A percentile compares a stretch with the other conserved stretches of the same genome.
These are phyloP conservation scores for Aspergillus luchuensis DNA, from an alignment of 2,329 filamentous ascomycete genomes.

Conservation along the genomic window DNA sequence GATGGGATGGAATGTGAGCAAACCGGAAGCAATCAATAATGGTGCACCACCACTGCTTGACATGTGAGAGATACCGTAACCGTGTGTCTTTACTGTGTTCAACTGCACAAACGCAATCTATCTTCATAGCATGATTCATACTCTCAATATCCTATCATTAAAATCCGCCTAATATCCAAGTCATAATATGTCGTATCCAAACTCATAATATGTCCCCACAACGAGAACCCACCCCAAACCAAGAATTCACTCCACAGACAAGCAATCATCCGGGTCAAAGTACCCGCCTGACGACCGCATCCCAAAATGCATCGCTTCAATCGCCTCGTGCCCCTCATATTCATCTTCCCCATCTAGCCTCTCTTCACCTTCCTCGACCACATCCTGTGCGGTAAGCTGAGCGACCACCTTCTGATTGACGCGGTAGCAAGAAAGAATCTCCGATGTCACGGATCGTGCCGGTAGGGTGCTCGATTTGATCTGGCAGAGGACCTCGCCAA, in stretches of 20 bases:
- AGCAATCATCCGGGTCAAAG: constrained; percentile 27
- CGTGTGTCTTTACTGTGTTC: no score
- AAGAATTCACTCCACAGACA: constrained; percentile 27
- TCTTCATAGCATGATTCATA: no score
- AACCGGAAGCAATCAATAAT: no score
- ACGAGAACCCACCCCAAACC: neutral
- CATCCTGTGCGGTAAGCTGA: constrained; percentile 29
- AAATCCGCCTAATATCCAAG: no score
- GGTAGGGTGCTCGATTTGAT: constrained; percentile 32
- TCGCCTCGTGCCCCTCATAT: constrained; percentile 34
- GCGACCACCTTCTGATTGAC: constrained; percentile 35
- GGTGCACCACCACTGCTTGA: no score
- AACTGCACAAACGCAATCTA: no score
- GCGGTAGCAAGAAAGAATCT: constrained; percentile 33
- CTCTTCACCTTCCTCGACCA: constrained; percentile 15
- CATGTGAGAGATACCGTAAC: no score
- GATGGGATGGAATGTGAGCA: no score
- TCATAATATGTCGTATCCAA: no score
- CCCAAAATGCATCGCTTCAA: constrained; percentile 31
- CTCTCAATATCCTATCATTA: no score
- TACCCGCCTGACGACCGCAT: constrained; percentile 18
- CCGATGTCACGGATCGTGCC: constrained; percentile 30
- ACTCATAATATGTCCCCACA: no score
- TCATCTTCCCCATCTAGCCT: constrained; percentile 22
- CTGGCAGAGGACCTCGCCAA: constrained; percentile 37